A percentile compares a stretch with the other conserved stretches of the same genome.
Conservation (phyloP, 75 land plant species). For the Pseudotsuga menziesii region DNA sequence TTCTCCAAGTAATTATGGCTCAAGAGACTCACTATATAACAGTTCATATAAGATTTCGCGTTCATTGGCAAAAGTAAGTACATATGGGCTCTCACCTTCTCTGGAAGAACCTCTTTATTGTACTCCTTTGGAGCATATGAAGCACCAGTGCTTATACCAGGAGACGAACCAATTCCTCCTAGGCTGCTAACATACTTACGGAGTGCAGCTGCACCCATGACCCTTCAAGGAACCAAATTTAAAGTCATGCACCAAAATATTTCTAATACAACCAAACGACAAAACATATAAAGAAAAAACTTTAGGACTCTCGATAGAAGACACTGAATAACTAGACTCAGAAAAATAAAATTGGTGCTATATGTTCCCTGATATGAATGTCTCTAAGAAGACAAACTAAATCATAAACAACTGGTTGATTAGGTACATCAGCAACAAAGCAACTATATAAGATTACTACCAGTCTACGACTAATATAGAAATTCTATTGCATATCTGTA, state of each 20-base stretch:
- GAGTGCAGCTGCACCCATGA: conserved; percentile 85
- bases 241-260: conserved; percentile 8
- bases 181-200: conserved; percentile 89
- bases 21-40: background rate
- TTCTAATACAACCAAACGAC: background rate
- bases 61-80: background rate
- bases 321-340: background rate
- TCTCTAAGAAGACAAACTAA: background rate
- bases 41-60: background rate
- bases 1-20: background rate
- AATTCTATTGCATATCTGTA: background rate
- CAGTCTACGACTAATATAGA: background rate
- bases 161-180: conserved; percentile 78
- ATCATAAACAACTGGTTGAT: background rate
- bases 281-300: background rate
- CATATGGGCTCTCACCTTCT: conserved; percentile 55
- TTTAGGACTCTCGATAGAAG: background rate
- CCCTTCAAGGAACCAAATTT: conserved; percentile 38
- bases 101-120: conserved; percentile 88
- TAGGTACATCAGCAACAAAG: background rate
- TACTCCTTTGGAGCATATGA: conserved; percentile 88
- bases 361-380: background rate
- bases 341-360: background rate
- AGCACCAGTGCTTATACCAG: conserved; percentile 83
- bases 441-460: background rate